A percentile compares a stretch with the other conserved stretches of the same genome.
These are phyloP conservation scores for Excoecaria cochinchinensis DNA, from an alignment of 345 rosid species.

Conservation along the genomic window DNA sequence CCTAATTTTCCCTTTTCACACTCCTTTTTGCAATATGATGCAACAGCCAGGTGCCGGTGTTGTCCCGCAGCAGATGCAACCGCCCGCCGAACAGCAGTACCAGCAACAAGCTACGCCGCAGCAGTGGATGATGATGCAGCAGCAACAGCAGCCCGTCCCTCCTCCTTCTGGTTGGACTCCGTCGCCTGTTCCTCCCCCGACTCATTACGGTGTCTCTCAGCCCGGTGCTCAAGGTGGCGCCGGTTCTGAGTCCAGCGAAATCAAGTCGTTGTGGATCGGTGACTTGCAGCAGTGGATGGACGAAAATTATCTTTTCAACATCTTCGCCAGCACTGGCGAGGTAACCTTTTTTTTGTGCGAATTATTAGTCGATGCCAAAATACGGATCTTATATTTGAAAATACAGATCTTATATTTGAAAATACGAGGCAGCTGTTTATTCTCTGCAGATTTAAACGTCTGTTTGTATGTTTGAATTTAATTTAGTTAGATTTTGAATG, in stretches of 20 bases:
- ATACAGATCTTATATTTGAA: background rate
- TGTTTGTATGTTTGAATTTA: background rate
- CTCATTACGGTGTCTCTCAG: conserved; percentile 37
- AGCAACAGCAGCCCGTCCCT: conserved; percentile 57
- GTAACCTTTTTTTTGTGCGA: conserved; percentile 28
- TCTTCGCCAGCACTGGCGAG: conserved; percentile 64
- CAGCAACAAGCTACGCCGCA: conserved; percentile 44
- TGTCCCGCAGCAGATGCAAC: conserved; percentile 26
- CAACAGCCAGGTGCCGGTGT: conserved; percentile 69
- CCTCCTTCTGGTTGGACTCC: conserved; percentile 79
- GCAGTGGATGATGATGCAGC: conserved; percentile 64
- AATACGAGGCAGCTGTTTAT: background rate
- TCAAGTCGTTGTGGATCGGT: conserved; percentile 90
- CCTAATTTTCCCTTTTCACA: background rate
- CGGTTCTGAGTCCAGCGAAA: conserved; percentile 37
- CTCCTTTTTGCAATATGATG: conserved; percentile 44
- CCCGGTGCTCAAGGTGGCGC: background rate
- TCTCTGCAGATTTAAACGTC: too few relatives aligned
- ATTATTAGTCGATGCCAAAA: background rate
- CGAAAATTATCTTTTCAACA: conserved; percentile 61
- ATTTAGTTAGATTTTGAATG: background rate
- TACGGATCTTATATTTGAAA: background rate
- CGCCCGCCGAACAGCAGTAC: conserved; percentile 39
- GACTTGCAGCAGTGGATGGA: conserved; percentile 95
- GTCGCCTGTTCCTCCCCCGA: conserved; percentile 63